Base-by-base conservation (phyloP, 1,139 yeast species). In the Candida tetrigidarum region DNA sequence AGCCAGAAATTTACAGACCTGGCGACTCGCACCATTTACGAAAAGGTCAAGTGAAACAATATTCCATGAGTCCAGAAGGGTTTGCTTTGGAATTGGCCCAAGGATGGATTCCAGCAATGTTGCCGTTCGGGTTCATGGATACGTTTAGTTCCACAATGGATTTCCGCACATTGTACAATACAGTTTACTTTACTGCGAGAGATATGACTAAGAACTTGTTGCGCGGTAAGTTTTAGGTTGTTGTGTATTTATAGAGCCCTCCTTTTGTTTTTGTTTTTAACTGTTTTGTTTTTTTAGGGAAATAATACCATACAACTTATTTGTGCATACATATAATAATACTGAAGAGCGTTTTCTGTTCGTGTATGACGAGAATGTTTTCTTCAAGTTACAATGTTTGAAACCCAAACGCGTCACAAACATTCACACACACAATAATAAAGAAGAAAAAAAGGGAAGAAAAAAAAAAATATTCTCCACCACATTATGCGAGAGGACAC, bases 61-160 rank as follows among this genome's bases (percentile, higher is more conserved):
- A 93, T 64, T 57, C 83, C 26, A 88, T 93, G 96, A 85, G 88
- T 1, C 65, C 79, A 32, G 93, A 85, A 27, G 76, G 89, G 0
- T 92, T 83, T 69, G 97, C 99, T 5, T 72, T 93, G 56, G 99
- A 93, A 64, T 78, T 92, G 59, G 99, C 99, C 5, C 98, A 92
- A 70, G 99, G 99, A 46, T 93, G 97, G 96, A 89, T 93, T 55
- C 98, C 99, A 28, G 84, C 95, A 42, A 93, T 93, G 99, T 77
- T 93, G 52, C 97, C 98, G 19, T 93, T 93, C 63, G 99, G 99
- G 0, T 83, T 93, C 66, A 71, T 89, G 49, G 96, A 90, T 62
- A 81, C 86, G 4, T 61, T 87, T 47, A 77, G 85, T 43, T 85
- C 96, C 36, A 93, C 98, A n/a, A 67, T 91, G 55, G 99, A 93